phyloP scores from a whole-genome alignment of 345 rosid species.

The Rhodamnia rubescens region DNA sequence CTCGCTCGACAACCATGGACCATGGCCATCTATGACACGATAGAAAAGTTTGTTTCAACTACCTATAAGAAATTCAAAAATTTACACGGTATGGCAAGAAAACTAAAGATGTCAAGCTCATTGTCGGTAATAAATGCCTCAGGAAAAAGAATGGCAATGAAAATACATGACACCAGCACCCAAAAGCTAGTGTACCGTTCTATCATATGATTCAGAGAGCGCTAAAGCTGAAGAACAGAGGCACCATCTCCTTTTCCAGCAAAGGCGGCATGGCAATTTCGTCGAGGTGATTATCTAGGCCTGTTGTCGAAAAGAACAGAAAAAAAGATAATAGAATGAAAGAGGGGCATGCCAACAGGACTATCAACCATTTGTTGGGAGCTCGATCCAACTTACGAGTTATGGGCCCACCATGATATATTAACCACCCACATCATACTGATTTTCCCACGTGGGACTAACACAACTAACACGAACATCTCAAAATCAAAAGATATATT shows the following conservation, averaged over 20 bases:
- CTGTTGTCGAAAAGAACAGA: not conserved
- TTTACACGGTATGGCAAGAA: not conserved
- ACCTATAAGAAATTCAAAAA: not conserved
- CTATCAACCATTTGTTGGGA: not conserved
- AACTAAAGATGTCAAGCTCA: not conserved
- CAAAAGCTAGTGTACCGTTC: not conserved
- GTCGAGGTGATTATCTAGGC: not conserved
- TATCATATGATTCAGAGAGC: not conserved
- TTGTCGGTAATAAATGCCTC: not conserved
- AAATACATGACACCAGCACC: not conserved
- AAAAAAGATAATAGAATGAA: not conserved
- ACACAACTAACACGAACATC: not conserved
- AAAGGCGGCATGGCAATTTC: not conserved
- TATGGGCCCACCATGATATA: not conserved
- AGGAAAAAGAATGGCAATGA: not conserved
- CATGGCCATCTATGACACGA: slow-evolving; percentile 92
- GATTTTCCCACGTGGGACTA: not conserved
- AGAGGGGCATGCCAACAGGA: not conserved
- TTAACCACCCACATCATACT: not conserved
- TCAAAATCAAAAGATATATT: not conserved
- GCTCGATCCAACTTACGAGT: not conserved
- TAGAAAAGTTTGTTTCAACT: slow-evolving; percentile 26
- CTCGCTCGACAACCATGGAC: slow-evolving; percentile 86
- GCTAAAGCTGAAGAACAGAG: not conserved
- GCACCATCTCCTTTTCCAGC: not conserved